phyloP scores from a whole-genome alignment of 345 rosid genomes.

The Erucastrum elatum region DNA sequence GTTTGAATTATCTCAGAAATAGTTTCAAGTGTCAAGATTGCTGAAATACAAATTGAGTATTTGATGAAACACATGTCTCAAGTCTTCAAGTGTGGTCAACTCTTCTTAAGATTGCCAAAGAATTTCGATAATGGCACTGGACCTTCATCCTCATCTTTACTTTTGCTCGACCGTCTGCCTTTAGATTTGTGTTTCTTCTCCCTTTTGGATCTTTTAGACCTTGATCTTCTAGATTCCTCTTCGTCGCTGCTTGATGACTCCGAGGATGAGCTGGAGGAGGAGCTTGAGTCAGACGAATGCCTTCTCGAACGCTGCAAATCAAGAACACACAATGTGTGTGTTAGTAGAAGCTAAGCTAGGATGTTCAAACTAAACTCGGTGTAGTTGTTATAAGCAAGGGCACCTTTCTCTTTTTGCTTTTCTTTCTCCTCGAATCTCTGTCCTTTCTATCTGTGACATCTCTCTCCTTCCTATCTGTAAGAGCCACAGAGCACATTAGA shows the following conservation, averaged over 20 bases:
- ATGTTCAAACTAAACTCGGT: background rate
- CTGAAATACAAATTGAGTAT: background rate
- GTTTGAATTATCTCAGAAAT: conserved; percentile 16
- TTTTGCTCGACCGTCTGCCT: conserved; percentile 52
- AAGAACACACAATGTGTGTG: conserved; percentile 17
- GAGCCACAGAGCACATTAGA: background rate
- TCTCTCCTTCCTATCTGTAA: conserved; percentile 37
- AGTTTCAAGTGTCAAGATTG: background rate
- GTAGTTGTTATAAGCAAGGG: conserved; percentile 6
- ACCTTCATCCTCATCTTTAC: conserved; percentile 58
- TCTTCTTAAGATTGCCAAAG: conserved; percentile 67
- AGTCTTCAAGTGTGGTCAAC: background rate
- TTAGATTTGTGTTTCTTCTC: conserved; percentile 73
- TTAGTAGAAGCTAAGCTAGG: background rate
- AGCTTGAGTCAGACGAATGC: conserved; percentile 23
- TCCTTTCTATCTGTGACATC: conserved; percentile 38
- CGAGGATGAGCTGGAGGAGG: conserved; percentile 52
- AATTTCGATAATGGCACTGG: conserved; percentile 91
- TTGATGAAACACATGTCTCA: background rate
- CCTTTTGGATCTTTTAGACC: conserved; percentile 64
- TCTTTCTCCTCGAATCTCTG: conserved; percentile 72
- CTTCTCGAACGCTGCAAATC: conserved; percentile 58
- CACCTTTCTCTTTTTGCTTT: conserved; percentile 88
- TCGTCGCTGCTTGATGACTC: conserved; percentile 72
- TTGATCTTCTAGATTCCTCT: conserved; percentile 74